Conservation (phyloP, 1,284 basidiomycete species). For the Vanrija humicola region DNA sequence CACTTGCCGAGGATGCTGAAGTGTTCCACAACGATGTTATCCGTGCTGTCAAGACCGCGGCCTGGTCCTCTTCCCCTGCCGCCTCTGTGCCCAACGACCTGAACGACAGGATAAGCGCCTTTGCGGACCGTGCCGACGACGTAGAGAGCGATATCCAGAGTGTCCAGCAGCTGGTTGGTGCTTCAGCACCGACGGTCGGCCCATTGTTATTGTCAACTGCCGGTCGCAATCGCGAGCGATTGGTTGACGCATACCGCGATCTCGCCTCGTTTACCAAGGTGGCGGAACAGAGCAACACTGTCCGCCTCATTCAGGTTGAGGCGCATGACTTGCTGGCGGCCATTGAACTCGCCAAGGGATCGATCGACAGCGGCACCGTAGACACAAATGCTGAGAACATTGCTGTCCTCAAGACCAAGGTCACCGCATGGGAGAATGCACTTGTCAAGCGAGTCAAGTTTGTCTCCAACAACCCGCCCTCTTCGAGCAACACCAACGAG, state of each 20-base stretch:
- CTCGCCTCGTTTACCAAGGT: conserved; percentile 12
- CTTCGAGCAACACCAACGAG: background rate
- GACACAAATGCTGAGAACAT: background rate
- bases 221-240: too few species aligned
- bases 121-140: background rate
- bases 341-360: conserved; percentile 27
- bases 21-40: background rate
- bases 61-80: conserved; percentile 6
- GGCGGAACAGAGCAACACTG: conserved; percentile 10
- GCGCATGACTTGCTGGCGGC: conserved; percentile 16
- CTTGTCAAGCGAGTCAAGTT: conserved; percentile 7
- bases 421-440: conserved; percentile 9
- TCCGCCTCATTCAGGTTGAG: conserved; percentile 13
- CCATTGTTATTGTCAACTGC: too few species aligned
- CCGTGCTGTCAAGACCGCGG: conserved; percentile 2
- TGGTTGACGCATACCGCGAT: background rate
- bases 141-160: conserved; percentile 1
- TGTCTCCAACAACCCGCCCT: conserved; percentile 5
- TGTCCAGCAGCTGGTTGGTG: too few species aligned
- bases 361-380: background rate
- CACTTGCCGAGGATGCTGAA: background rate
- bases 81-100: background rate
- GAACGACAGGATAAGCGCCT: background rate
- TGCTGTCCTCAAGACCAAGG: background rate
- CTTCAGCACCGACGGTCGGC: too few species aligned